These are phyloP conservation scores for Thecamonas trahens DNA, from an alignment of 78 protist species.

Conservation along the genomic window DNA sequence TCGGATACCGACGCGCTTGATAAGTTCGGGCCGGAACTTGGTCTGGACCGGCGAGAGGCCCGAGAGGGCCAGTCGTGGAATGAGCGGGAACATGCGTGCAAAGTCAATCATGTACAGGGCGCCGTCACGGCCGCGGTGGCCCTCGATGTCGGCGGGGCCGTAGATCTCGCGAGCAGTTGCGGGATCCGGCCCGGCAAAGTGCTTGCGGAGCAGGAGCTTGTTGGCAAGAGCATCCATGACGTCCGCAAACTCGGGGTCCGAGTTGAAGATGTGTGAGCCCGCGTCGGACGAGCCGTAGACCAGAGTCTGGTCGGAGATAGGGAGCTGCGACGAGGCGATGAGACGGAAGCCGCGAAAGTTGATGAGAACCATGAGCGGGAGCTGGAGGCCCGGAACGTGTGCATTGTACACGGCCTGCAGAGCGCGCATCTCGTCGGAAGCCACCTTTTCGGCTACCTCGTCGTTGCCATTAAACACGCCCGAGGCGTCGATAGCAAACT, in stretches of 20 bases:
- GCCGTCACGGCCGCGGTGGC: slow-evolving; percentile 50
- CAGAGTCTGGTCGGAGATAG: slow-evolving; percentile 36
- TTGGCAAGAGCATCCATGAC: no score
- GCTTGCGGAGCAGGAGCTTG: no score
- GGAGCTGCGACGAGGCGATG: slow-evolving; percentile 45
- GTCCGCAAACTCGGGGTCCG: no score
- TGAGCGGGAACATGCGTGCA: slow-evolving; percentile 54
- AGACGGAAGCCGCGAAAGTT: slow-evolving; percentile 54
- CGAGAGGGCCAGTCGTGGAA: no score
- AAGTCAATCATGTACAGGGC: slow-evolving; percentile 48
- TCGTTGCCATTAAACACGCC: no score
- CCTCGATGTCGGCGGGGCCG: slow-evolving; percentile 54
- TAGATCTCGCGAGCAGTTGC: no score
- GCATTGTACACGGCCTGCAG: neutral
- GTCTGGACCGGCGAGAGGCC: no score
- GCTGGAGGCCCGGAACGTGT: slow-evolving; percentile 19
- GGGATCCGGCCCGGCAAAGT: no score
- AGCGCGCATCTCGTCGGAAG: neutral
- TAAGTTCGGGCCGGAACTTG: no score
- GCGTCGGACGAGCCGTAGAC: slow-evolving; percentile 43
- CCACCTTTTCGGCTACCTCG: neutral
- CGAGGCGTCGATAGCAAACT: slow-evolving; percentile 14
- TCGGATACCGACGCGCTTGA: no score
- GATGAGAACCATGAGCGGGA: slow-evolving; percentile 56
- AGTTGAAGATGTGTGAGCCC: no score